A percentile compares a stretch with the other conserved stretches of the same genome.
Conservation (phyloP, 768 basidiomycete genomes). For the Grammothele lineata region DNA sequence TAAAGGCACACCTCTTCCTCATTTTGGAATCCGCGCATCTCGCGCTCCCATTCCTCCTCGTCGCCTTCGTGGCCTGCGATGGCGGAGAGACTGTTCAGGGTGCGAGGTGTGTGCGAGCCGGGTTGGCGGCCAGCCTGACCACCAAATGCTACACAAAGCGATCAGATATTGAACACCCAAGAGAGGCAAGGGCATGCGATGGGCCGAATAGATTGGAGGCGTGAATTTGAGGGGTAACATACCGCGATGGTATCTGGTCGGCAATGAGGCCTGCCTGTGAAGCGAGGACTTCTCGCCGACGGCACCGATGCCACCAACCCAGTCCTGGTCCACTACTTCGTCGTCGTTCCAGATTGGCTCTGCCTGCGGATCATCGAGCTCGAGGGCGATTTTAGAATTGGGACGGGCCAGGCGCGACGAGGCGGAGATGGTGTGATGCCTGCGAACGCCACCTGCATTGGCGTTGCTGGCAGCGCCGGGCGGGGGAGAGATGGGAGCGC, state of each 20-base stretch:
- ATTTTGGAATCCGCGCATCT: conserved; percentile 50
- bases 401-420: conserved; percentile 62
- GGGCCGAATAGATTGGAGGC: too few relatives aligned
- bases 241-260: conserved; percentile 79
- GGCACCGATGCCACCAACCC: conserved; percentile 77
- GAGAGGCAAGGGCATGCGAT: too few relatives aligned
- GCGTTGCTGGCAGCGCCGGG: conserved; percentile 34
- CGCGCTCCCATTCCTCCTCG: conserved; percentile 83
- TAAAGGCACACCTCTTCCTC: conserved; percentile 58
- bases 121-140: conserved; percentile 45
- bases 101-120: conserved; percentile 64
- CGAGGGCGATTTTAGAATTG: conserved; percentile 59
- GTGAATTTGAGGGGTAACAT: conserved; percentile 15
- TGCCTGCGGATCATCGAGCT: conserved; percentile 50
- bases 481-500: conserved; percentile 39
- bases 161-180: conserved; percentile 8
- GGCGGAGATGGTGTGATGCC: conserved; percentile 81
- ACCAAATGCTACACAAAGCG: conserved; percentile 43
- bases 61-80: conserved; percentile 86
- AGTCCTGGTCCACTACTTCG: conserved; percentile 73
- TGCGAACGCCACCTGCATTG: conserved; percentile 51
- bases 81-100: conserved; percentile 77
- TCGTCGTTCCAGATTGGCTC: conserved; percentile 66
- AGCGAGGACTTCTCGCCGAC: conserved; percentile 80
- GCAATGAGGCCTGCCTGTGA: conserved; percentile 78